Evolutionary conservation across 1,139 yeast species (phyloP).

Genomic region (Pichia norvegensis): DNA sequence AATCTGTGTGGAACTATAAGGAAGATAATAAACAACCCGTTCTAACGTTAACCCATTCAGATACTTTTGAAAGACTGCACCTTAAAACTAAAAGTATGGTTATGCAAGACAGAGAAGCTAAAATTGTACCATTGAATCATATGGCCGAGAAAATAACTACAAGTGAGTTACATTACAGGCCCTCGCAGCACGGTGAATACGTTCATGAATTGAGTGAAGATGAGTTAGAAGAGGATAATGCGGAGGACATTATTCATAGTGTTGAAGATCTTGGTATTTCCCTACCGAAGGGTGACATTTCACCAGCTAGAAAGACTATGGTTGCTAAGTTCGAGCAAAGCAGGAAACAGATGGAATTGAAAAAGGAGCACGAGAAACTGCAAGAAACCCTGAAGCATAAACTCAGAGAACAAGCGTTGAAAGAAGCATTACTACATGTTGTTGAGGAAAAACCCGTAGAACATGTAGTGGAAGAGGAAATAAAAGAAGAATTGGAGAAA

Average conservation of each 20-base stretch:
- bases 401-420: not conserved
- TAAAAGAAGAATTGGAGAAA: conserved; percentile 1
- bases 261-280: not conserved
- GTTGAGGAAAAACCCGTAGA: conserved; percentile 1
- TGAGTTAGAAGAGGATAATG: not conserved
- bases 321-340: conserved; percentile 14
- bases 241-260: not conserved
- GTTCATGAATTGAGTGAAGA: not conserved
- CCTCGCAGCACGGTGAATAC: conserved; percentile 8
- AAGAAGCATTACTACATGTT: not conserved
- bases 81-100: conserved; percentile 24
- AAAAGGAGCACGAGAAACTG: conserved; percentile 8
- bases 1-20: conserved; percentile 29
- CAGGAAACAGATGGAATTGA: conserved; percentile 9
- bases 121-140: conserved; percentile 6
- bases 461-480: conserved; percentile 11
- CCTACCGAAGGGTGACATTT: conserved; percentile 5
- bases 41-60: conserved; percentile 9
- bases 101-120: conserved; percentile 17
- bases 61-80: conserved; percentile 13
- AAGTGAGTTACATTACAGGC: conserved; percentile 9
- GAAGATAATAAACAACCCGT: conserved; percentile 18
- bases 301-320: conserved; percentile 18
- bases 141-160: conserved; percentile 18
- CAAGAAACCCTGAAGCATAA: conserved; percentile 9